phyloP scores from a whole-genome alignment of 2,329 filamentous ascomycete genomes.

The Arthroderma uncinatum region DNA sequence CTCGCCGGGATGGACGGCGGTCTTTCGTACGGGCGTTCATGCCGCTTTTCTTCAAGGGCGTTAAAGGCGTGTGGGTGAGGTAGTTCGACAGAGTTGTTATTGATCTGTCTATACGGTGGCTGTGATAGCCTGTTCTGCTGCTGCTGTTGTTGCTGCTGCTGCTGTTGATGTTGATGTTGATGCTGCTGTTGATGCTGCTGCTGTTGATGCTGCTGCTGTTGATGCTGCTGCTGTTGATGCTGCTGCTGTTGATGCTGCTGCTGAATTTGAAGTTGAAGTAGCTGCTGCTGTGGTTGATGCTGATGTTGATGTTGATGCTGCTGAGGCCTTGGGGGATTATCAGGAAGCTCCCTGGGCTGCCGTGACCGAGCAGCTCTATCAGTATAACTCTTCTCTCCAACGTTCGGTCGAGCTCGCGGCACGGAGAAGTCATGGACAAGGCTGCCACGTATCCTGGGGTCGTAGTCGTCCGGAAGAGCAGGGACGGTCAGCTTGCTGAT shows the following conservation, averaged over 20 bases:
- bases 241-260: too few relatives aligned
- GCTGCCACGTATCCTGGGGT: constrained; percentile 52
- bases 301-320: too few relatives aligned
- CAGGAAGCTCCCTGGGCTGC: constrained; percentile 20
- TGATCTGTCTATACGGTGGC: background rate
- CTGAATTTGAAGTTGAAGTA: too few relatives aligned
- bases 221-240: too few relatives aligned
- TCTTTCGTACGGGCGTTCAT: background rate
- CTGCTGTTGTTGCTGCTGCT: too few relatives aligned
- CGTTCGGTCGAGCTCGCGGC: constrained; percentile 38
- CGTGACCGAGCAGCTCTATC: constrained; percentile 15
- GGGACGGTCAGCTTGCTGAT: constrained; percentile 40
- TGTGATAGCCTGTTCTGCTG: background rate
- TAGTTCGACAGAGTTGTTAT: background rate
- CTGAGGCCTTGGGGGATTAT: background rate
- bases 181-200: background rate
- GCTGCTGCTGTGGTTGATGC: background rate
- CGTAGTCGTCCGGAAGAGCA: constrained; percentile 49
- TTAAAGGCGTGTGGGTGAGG: background rate
- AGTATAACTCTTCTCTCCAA: background rate
- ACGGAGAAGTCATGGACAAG: constrained; percentile 56
- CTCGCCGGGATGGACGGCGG: background rate
- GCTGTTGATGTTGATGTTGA: background rate
- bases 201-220: background rate
- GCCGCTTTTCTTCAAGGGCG: background rate